Base-by-base conservation (phyloP, 1,284 basidiomycete genomes). In the Coniophora puteana region DNA sequence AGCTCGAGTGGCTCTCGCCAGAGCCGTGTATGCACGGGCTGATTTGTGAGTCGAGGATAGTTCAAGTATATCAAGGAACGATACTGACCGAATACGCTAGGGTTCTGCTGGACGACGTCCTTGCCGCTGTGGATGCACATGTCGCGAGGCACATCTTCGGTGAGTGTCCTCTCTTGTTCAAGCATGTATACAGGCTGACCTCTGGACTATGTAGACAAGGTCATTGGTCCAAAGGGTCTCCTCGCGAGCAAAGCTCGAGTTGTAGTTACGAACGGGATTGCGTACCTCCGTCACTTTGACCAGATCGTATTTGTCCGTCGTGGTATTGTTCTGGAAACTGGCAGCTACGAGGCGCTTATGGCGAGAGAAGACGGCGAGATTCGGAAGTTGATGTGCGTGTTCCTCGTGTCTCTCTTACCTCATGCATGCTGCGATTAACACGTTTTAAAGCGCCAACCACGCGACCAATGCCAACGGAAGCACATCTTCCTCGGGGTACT, bases 211-310 rank as follows among this genome's bases (percentile, higher is more conserved):
- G 2, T 63, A 83, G 91, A 95, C 53, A 73, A 89, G 35, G 91
- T 97, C 24, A 87, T 97, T 45, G 94, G 94, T 3, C 93, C 93
- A 2, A 68, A 80, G 40, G 94, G 94, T 43, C 57, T 98, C 3
- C 79, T 98, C 22, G 77, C 85, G 13, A 77, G 78, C 29, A 95
- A 95, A 63, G 92, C 92, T 5, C 75, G 94, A 20, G 75, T 97
- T 38, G 67, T 97, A 3, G 90, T 94, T 44, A 95, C 93, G 16
- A 94, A 97, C 63, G 86, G 86, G 34, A 83, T 97, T 29, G 78
- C 91, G 13, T 94, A 89, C 58, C 71, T 94, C 36, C 77, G 79
- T 36, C 73, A 92, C 44, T 87, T 90, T 36, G 88, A 96, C 58
- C 74, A 87, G 46, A 71, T 97, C 22, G 65, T 80, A 41, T 92